Base-by-base conservation (phyloP, 1,284 basidiomycete genomes). In the Athelia sp. region DNA sequence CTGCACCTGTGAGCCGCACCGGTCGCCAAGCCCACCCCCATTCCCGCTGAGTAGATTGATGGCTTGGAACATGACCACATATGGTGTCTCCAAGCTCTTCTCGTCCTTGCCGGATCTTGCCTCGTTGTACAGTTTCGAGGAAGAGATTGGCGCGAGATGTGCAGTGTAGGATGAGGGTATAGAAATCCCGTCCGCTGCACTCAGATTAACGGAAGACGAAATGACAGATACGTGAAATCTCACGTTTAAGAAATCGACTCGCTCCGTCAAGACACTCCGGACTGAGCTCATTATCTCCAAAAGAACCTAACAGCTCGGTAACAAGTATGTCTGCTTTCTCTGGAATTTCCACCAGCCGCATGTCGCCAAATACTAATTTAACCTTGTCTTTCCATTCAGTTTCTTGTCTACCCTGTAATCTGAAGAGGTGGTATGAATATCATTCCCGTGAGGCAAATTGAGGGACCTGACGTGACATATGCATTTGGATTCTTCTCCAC, bases 261-360 rank as follows among this genome's bases (percentile, higher is more conserved):
- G 90, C 95, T n/a, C 95, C 95, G 65, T 98, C 95, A 26, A 98
- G 73, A 68, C 95, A 98, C 67, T 99, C 97, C 0, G 97, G 97
- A 62, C 92, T 95, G 40, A 99, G 81, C 67, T 99, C 97, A 57
- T 99, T 99, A 69, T 99, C 97, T 3, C 96, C 97, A 69, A 99
- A 99, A 8, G 91, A 95, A 3, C 97, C 97, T 53, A 99, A 69
- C 17, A 99, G 78, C 69, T 99, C 97, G 69, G 91, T 96, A 58
- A 99, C 87, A 47, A 99, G 76, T 53, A 99, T 92, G 65, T 99
- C 97, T 15, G 87, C 93, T 54, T 81, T 77, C 55, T 97, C 92
- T 0, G 90, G 87, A 0, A 96, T 71, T 2, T 84, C 74, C 19
- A 95, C 70, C 4, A 74, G 73, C 19, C 97, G 79, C 97, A 99